Evolutionary conservation across 2,329 filamentous ascomycete genomes (phyloP), one percentile per base, ranked within the genome.

Genomic region (Venturia carpophila): DNA sequence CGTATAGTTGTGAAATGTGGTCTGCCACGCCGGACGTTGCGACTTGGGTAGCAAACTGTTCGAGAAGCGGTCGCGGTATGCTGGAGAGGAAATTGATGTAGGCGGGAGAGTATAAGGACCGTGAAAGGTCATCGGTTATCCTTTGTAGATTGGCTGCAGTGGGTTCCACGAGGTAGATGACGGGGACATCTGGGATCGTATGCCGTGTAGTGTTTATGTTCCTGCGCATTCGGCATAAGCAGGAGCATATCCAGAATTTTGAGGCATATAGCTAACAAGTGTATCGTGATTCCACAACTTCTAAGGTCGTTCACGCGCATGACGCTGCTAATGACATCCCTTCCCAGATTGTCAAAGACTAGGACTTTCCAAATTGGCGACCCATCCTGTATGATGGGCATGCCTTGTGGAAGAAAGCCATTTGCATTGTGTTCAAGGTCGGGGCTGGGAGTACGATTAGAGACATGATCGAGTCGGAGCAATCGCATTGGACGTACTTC

Each of bases 71-170:
- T 68, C 94, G 85, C 5, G 93, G 90, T 74, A 99, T 87, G 21
- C 93, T 97, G 55, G 91, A 96, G 64, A 97, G 85, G 76, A 99
- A 97, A 79, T 99, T 99, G 78, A 99, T 86, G 74, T 97, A 95
- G 68, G 93, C 93, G 0, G 93, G 92, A 34, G 91, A 88, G 77
- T 99, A 99, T 37, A 99, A 84, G 60, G 88, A 90, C 68, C 88
- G 90, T 68, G 92, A 85, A 17, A 99, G 84, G 74, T 99, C 95
- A 69, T 81, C 85, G 15, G 92, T 94, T 67, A 99, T 93, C 58
- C 83, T 81, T 72, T 92, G 83, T 61, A 97, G 82, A 74, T 97
- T 97, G 67, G 86, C 81, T 11, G 85, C 75, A 13, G 86, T 96
- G 19, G 94, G 94, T 72, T 99, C 93, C 71, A 99, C 83, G n/a